A percentile compares a stretch with the other conserved stretches of the same genome.
Conservation (phyloP, 768 basidiomycete genomes). For the Dacryopinax spathularia region DNA sequence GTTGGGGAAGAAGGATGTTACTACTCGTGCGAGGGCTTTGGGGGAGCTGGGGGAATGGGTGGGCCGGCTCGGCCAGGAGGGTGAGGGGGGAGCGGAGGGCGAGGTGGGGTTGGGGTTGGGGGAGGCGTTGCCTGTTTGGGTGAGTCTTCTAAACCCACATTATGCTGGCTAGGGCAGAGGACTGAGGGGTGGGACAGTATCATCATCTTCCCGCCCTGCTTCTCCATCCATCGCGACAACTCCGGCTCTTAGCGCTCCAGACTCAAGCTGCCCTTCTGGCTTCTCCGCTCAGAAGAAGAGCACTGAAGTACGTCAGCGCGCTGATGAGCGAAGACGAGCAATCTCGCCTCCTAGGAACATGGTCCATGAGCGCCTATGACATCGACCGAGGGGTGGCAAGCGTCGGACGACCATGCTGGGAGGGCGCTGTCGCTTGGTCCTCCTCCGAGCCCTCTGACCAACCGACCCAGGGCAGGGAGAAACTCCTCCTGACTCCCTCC, state of each 20-base stretch:
- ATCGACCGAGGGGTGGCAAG: conserved; percentile 47
- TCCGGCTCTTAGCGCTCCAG: conserved; percentile 45
- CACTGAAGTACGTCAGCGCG: conserved; percentile 39
- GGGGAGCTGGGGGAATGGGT: conserved; percentile 71
- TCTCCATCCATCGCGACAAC: conserved; percentile 62
- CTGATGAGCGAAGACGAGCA: conserved; percentile 35
- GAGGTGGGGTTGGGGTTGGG: too few species aligned
- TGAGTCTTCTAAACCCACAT: conserved; percentile 28
- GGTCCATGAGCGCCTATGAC: conserved; percentile 61
- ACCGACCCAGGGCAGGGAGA: not conserved
- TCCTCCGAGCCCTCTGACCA: conserved; percentile 5
- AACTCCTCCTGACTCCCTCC: not conserved
- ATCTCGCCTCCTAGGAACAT: conserved; percentile 51
- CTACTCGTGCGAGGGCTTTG: conserved; percentile 70
- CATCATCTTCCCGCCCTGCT: conserved; percentile 77
- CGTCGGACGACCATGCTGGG: conserved; percentile 43
- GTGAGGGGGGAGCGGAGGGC: conserved; percentile 34
- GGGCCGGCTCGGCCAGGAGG: conserved; percentile 29
- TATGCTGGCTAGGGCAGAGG: too few species aligned
- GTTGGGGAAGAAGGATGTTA: conserved; percentile 76
- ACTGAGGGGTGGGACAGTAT: too few species aligned
- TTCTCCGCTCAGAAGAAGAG: conserved; percentile 36
- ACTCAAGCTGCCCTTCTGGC: conserved; percentile 54
- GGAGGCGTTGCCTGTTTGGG: conserved; percentile 78
- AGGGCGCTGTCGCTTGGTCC: conserved; percentile 19